Base-by-base conservation (phyloP, 2,329 filamentous ascomycete genomes). In the Anisogramma anomala region DNA sequence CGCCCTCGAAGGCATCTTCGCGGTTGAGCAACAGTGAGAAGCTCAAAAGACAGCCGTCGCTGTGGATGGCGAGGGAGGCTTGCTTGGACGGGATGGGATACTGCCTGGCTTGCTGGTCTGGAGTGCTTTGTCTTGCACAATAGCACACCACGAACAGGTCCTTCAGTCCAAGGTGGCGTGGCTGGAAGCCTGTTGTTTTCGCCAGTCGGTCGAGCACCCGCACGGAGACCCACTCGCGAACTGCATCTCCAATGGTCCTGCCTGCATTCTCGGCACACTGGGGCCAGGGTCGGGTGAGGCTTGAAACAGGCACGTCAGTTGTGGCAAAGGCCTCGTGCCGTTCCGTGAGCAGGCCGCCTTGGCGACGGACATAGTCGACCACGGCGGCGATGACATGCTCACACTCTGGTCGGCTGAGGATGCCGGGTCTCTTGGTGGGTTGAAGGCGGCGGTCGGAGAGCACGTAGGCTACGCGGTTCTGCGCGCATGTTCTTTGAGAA, bases 81-180 rank as follows among this genome's bases (percentile, higher is more conserved):
- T 46, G 44, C 17, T 46, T 41, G 17, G 44, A 46, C 3, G 44
- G 44, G 2, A 46, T 41, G 15, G 41, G 20, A 26, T 46, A 39
- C 3, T 11, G 22, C 9, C 32, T 11, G 28, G 3, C 6, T 10
- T 14, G 19, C 26, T 18, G 15, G 11, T 22, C 3, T 20, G 30
- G 14, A 20, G n/a, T 13, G 19, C 7, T 11, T 8, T 31, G 13
- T 10, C 17, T 26, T 11, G 17, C 26, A 15, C 25, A 15, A 25
- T 46, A 46, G 37, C 41, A 43, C 25, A 46, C 44, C 6, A 46
- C 41, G 18, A 46, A 46, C 9, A 46, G 17, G 23, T 46, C 44
- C 25, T 46, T 37, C 6, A 46, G 34, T 13, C 44, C 41, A 7
- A 46, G 37, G 13, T 46, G 33, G 10, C 23, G 33, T 14, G 34